Percentiles rank a stretch among this genome's conserved stretches.
phyloP scores from a whole-genome alignment of 305 asterid species.

The Petunia hybrid region DNA sequence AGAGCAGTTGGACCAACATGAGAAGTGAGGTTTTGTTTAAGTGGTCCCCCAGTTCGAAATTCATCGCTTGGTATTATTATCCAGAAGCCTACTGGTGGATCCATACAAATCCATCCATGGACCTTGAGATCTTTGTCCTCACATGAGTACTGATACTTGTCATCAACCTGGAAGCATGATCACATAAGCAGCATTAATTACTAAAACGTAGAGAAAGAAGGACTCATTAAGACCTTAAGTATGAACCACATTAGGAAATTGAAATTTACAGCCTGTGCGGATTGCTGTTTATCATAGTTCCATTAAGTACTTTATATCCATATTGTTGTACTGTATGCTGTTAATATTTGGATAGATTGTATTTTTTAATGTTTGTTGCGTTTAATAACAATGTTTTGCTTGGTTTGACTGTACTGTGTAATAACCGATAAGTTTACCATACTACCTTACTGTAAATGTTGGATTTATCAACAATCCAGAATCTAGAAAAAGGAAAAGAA shows the following conservation, averaged over 20 bases:
- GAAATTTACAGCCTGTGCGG: too few species aligned
- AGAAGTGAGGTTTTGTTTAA: constrained; percentile 72
- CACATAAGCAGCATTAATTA: background rate
- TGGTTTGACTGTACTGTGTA: too few species aligned
- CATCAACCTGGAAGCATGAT: constrained; percentile 56
- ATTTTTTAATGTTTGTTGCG: too few species aligned
- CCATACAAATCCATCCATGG: constrained; percentile 65
- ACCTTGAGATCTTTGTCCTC: constrained; percentile 60
- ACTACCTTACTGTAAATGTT: too few species aligned
- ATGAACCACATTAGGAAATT: background rate
- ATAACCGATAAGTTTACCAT: too few species aligned
- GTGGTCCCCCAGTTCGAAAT: constrained; percentile 73
- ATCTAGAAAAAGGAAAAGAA: background rate
- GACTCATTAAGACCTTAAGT: background rate
- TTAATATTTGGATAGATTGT: too few species aligned
- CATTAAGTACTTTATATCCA: too few species aligned
- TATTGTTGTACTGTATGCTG: too few species aligned
- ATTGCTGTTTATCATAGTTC: too few species aligned
- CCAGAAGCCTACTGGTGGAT: constrained; percentile 68
- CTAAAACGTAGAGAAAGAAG: too few species aligned
- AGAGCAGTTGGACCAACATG: constrained; percentile 71
- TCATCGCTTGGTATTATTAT: constrained; percentile 70
- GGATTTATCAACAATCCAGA: too few species aligned
- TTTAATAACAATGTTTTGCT: too few species aligned
- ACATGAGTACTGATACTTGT: constrained; percentile 65